Conservation (phyloP, 345 rosid genomes). For the Brassica rapa region DNA sequence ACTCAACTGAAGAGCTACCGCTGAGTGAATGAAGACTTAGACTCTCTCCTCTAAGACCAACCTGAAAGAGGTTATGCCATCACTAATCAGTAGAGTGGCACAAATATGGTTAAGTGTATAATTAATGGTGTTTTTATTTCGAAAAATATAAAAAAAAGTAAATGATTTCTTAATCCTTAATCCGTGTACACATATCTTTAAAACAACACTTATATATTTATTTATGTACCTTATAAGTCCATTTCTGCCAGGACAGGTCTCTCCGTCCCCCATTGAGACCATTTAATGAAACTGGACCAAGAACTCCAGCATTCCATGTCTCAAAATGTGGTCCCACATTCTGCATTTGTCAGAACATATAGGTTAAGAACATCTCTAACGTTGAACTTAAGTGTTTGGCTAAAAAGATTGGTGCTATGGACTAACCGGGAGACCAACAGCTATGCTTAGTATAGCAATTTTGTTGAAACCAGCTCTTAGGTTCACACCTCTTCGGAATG, state of each 20-base stretch:
- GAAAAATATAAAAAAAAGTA: too few species aligned
- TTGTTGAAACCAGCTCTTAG: constrained; percentile 85
- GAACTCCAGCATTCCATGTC: constrained; percentile 96
- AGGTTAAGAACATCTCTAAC: not conserved
- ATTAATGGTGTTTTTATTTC: too few species aligned
- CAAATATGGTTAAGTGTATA: not conserved
- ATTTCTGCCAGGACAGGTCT: constrained; percentile 95
- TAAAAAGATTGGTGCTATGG: constrained; percentile 13
- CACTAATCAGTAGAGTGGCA: constrained; percentile 7
- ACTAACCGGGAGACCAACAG: constrained; percentile 97
- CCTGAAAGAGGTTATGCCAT: constrained; percentile 43
- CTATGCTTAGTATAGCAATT: constrained; percentile 80
- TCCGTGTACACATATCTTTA: too few species aligned
- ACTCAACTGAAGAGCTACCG: constrained; percentile 86
- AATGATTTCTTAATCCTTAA: too few species aligned
- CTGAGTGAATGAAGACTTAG: constrained; percentile 84
- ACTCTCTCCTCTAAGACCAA: constrained; percentile 92
- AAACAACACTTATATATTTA: not conserved
- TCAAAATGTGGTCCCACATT: constrained; percentile 98
- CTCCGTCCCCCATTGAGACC: constrained; percentile 81
- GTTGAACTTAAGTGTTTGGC: not conserved
- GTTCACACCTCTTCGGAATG: constrained; percentile 65
- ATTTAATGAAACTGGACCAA: constrained; percentile 80
- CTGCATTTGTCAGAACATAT: constrained; percentile 47
- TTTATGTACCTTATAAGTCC: constrained; percentile 81